Percentiles rank a stretch among this genome's conserved stretches.
phyloP scores from a whole-genome alignment of 2,329 filamentous ascomycete genomes.

The Epichloe gansuensis region DNA sequence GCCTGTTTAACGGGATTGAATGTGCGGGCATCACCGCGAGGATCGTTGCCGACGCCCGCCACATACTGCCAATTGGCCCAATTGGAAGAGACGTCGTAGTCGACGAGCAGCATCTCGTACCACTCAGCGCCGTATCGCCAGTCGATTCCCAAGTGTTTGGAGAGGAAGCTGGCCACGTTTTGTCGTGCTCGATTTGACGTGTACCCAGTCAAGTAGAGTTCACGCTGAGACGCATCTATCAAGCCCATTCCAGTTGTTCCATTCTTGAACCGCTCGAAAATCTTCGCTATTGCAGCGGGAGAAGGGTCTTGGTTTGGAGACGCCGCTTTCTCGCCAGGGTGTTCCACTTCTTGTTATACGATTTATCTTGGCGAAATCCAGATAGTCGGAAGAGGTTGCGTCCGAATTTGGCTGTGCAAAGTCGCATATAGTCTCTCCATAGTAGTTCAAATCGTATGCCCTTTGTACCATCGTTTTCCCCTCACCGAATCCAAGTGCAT shows the following conservation, averaged over 20 bases:
- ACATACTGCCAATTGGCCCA: constrained; percentile 82
- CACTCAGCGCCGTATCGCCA: constrained; percentile 75
- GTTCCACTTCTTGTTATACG: constrained; percentile 37
- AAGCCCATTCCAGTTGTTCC: constrained; percentile 65
- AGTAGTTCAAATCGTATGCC: constrained; percentile 61
- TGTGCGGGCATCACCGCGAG: constrained; percentile 55
- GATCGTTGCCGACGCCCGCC: constrained; percentile 69
- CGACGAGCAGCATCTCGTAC: constrained; percentile 64
- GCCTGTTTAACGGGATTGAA: constrained; percentile 78
- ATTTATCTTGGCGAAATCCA: constrained; percentile 45
- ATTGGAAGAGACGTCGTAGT: constrained; percentile 66
- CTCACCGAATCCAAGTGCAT: constrained; percentile 45
- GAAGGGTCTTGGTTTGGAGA: constrained; percentile 24
- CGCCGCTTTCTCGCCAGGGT: constrained; percentile 22
- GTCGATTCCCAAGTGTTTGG: constrained; percentile 63
- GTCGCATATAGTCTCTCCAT: constrained; percentile 72
- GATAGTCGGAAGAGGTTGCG: constrained; percentile 49
- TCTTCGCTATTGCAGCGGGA: constrained; percentile 31
- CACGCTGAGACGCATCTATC: constrained; percentile 66
- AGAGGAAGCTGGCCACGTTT: constrained; percentile 63
- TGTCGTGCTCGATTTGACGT: constrained; percentile 66
- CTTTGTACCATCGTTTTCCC: constrained; percentile 60
- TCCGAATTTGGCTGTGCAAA: constrained; percentile 61
- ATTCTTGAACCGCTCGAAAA: constrained; percentile 46
- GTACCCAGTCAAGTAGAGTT: constrained; percentile 64